Conservation (phyloP, 2,329 filamentous ascomycete genomes). For the Phialophora verrucosa region DNA sequence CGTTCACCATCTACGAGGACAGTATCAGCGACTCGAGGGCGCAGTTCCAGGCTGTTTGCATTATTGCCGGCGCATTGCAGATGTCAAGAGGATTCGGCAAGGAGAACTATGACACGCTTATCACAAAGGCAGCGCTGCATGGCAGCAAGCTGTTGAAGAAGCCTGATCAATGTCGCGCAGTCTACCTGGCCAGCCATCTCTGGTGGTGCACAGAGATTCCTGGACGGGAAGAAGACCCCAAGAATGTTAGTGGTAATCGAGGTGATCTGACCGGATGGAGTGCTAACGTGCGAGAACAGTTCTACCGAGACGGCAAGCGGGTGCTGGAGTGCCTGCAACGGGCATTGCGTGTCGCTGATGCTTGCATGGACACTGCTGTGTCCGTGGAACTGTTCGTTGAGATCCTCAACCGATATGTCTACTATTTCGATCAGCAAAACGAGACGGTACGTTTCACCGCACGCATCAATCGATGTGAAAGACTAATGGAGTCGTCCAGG, state of each 20-base stretch:
- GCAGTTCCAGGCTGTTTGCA: slow-evolving; percentile 96
- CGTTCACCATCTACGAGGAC: slow-evolving; percentile 97
- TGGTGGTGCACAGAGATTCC: slow-evolving; percentile 95
- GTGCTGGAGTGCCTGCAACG: slow-evolving; percentile 96
- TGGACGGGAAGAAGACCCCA: slow-evolving; percentile 79
- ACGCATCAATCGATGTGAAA: background rate
- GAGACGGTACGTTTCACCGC: slow-evolving; percentile 70
- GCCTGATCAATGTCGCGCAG: slow-evolving; percentile 94
- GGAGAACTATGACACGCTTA: slow-evolving; percentile 98
- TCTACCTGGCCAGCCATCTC: slow-evolving; percentile 93
- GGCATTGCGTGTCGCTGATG: slow-evolving; percentile 92
- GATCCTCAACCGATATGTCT: slow-evolving; percentile 96
- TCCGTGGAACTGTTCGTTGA: slow-evolving; percentile 98
- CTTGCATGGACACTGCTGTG: slow-evolving; percentile 97
- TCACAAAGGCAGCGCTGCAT: slow-evolving; percentile 96
- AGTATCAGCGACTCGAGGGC: slow-evolving; percentile 93
- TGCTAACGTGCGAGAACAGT: slow-evolving; percentile 56
- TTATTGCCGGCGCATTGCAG: slow-evolving; percentile 87
- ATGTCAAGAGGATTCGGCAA: slow-evolving; percentile 88
- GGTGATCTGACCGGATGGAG: background rate
- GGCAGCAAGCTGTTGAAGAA: slow-evolving; percentile 97
- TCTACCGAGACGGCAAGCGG: slow-evolving; percentile 96
- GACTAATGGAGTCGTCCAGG: slow-evolving; percentile 49
- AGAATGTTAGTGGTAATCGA: slow-evolving; percentile 64
- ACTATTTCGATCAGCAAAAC: slow-evolving; percentile 99